These are phyloP conservation scores for Aspergillus texensis DNA, from an alignment of 2,329 filamentous ascomycete genomes.

Conservation along the genomic window DNA sequence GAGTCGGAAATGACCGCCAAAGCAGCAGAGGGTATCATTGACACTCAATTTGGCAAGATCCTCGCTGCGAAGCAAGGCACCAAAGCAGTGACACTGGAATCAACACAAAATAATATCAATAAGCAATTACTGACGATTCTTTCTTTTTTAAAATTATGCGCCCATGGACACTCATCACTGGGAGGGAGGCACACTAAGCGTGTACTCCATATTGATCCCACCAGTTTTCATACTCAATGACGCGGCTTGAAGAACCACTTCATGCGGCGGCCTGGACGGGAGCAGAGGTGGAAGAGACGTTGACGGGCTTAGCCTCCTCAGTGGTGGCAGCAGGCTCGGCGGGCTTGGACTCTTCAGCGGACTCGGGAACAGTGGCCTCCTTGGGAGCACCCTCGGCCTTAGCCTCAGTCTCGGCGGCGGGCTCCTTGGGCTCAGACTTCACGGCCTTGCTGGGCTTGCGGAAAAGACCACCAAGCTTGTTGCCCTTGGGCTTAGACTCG, in stretches of 20 bases:
- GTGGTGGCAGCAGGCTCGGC: conserved; percentile 27
- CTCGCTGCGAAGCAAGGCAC: conserved; percentile 14
- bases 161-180: conserved; percentile 20
- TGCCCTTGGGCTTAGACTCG: conserved; percentile 47
- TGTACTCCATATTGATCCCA: conserved; percentile 38
- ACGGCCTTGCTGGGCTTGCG: conserved; percentile 53
- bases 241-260: conserved; percentile 37
- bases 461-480: conserved; percentile 52
- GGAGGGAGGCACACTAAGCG: conserved; percentile 27
- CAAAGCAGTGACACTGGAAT: conserved; percentile 29
- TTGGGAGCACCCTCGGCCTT: conserved; percentile 34
- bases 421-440: conserved; percentile 45
- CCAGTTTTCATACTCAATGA: conserved; percentile 46
- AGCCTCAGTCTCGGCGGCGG: conserved; percentile 31
- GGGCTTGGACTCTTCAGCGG: conserved; percentile 32
- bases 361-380: conserved; percentile 29
- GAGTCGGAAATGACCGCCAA: conserved; percentile 31
- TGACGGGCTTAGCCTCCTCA: conserved; percentile 39
- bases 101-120: conserved; percentile 20
- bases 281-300: conserved; percentile 34
- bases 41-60: conserved; percentile 22
- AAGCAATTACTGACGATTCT: conserved; percentile 12
- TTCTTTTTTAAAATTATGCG: conserved; percentile 14
- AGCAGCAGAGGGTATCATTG: conserved; percentile 37
- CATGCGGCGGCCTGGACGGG: conserved; percentile 48